Evolutionary conservation across 768 basidiomycete genomes (phyloP).

Genomic region (Podaxis pistillaris): DNA sequence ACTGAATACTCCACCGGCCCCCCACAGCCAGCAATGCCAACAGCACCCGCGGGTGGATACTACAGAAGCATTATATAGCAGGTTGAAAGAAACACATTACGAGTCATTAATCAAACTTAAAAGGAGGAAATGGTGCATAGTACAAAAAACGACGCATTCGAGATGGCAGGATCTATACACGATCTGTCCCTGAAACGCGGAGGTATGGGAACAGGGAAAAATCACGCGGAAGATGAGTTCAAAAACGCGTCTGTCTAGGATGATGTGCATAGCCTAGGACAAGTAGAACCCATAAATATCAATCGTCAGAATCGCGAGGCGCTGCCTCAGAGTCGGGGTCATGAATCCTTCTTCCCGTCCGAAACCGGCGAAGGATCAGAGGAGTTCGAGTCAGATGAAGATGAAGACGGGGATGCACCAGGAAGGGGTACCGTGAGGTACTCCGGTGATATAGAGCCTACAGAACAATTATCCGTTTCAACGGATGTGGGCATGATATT

Average conservation of each 20-base stretch:
- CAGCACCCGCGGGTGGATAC: neutral
- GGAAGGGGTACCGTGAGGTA: neutral
- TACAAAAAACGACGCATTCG: neutral
- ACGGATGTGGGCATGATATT: constrained; percentile 26
- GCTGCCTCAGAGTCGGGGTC: constrained; percentile 5
- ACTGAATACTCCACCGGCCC: neutral
- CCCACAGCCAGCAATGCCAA: no score
- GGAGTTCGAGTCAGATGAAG: constrained; percentile 19
- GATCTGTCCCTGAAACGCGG: neutral
- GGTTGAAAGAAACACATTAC: neutral
- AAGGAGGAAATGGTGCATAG: neutral
- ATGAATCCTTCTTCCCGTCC: constrained; percentile 27
- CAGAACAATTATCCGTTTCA: constrained; percentile 21
- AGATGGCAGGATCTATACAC: neutral
- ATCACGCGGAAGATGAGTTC: neutral
- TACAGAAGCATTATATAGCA: neutral
- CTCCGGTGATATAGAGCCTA: constrained; percentile 12
- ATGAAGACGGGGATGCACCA: neutral
- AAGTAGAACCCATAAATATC: neutral
- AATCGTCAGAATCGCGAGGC: constrained; percentile 1
- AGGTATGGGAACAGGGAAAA: neutral
- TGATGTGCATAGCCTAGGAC: neutral
- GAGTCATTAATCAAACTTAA: neutral
- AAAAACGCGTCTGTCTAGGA: neutral
- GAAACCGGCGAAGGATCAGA: constrained; percentile 14